Base-by-base conservation (phyloP, 23 red algal species). In the Chondrus crispus region DNA sequence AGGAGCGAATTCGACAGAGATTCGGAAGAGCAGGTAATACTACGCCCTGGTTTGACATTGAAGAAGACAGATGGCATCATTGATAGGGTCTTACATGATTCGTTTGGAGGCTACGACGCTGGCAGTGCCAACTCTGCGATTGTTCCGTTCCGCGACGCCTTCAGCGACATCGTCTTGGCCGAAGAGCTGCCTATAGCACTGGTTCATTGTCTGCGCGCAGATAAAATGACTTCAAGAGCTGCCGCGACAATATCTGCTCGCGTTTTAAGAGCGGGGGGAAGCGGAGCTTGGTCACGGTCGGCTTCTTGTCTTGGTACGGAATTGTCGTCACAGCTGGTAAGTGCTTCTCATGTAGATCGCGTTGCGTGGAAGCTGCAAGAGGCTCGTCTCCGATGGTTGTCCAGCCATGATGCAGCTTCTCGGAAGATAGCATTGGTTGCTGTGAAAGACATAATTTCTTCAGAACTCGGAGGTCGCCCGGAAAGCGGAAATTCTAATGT, bases 231-330 rank as follows among this genome's bases (percentile, higher is more conserved):
- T 26, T 62, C 77, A 29, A 57, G 75, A 3, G 77, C 79, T 28
- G 62, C 77, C 74, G 74, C 77, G 11, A 49, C 76, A 46, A 37
- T 74, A 71, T 82, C 79, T 32, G 50, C 62, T 52, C 66, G 44
- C 28, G 43, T 92, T 35, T 46, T 92, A 55, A 44, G 35, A 4
- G 42, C 72, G 32, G 89, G 89, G 5, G 89, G 89, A 13, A 79
- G 20, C 52, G 89, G 89, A 8, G 82, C 73, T 44, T 92, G 89
- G 89, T 55, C 89, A 18, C 51, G 89, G 39, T 55, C 89, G n/a
- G 75, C 89, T 43, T 92, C 77, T 46, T 82, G 77, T 30, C 89
- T 92, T 49, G 85, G 85, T 28, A 72, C 54, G 18, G 28, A 26
- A 9, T 9, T 51, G 53, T 62, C 62, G 54, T 62, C 89, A 19